Evolutionary conservation across 257 asterid genomes (phyloP), one percentile per base, ranked within the genome.

Genomic region (Coffea canephora): DNA sequence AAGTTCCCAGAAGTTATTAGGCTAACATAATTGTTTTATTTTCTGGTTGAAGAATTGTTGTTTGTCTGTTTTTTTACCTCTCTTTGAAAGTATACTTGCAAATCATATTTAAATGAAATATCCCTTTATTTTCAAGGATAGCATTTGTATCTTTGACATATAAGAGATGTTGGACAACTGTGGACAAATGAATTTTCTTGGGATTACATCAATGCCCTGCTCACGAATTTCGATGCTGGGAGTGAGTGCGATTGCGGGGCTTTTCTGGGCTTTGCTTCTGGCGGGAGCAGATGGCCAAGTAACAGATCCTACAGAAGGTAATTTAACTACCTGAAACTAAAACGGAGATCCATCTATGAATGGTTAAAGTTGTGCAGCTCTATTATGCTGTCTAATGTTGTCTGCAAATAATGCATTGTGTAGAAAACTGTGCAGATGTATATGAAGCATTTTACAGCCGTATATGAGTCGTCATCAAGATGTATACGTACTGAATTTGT

Each of bases 281-380:
- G 77, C 77, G 61, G 84, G 87, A 52, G 95, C 87, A 57, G 84
- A 89, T 70, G 27, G 89, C 82, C 90, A 85, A 84, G 68, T 46
- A 41, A 95, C 99, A 1, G 89, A 91, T 87, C 97, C 97, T n/a
- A 78, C 69, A 69, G 99, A 95, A 91, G 98, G 99, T 95, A 55
- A 55, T 55, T 16, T 55, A 15, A 18, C 18, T 16, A 16, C n/a
- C 8, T 18, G 19, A 55, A 55, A 55, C n/a, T 55, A 4, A 16
- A 16, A 54, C 0, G 80, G 36, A 52, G 31, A 13, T 69, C 23
- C 12, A 52, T 52, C 12, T 52, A 12, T 52, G 18, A 15, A 52
- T 52, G 19, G 13, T 50, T 9, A 50, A 52, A 52, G 5, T 52
- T 13, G 57, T 52, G 57, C 12, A 16, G 18, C 16, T 55, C 62